Evolutionary conservation across 2,329 filamentous ascomycete species (phyloP), one percentile per base, ranked within the genome.

Genomic region (Trichoderma afroharzianum): DNA sequence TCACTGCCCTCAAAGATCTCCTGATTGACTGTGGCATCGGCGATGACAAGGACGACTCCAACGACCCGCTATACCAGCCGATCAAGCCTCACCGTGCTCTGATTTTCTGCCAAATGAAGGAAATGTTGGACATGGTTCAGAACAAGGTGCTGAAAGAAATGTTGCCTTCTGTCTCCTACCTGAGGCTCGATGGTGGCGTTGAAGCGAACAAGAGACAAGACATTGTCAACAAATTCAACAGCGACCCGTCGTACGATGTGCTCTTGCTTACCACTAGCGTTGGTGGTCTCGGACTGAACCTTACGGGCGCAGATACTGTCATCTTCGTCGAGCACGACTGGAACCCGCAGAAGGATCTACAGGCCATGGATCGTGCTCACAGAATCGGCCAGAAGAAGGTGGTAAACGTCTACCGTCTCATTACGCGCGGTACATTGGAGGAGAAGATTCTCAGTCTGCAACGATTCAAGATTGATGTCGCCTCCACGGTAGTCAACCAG

Each of bases 281-380:
- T 59, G 96, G 96, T 80, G 96, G 96, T 74, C 86, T 99, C 2
- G 96, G 96, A 32, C 88, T 99, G 71, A 99, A 99, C 81, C 84
- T 99, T 74, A 99, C 96, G 0, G 96, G 96, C 75, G 96, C 96
- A 4, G 96, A 99, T 82, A 99, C 96, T 0, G 96, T 99, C 81
- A 99, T 99, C 76, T 99, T 99, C 78, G 97, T 99, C 33, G 96
- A 99, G 82, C 97, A 99, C 82, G 96, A 99, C 82, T 99, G 96
- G 96, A 99, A 99, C 80, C 96, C 96, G 36, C 96, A 99, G 80
- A 97, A 97, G 82, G 96, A 99, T 82, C 89, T 99, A 76, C 96
- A 99, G 80, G 96, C 96, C 75, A 99, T 99, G 96, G 96, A 99
- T 80, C 94, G 96, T 72, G 96, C 96, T 9, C 96, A 99, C 85